These are phyloP conservation scores for Kwoniella dendrophila DNA, from an alignment of 768 basidiomycete genomes.

Conservation along the genomic window DNA sequence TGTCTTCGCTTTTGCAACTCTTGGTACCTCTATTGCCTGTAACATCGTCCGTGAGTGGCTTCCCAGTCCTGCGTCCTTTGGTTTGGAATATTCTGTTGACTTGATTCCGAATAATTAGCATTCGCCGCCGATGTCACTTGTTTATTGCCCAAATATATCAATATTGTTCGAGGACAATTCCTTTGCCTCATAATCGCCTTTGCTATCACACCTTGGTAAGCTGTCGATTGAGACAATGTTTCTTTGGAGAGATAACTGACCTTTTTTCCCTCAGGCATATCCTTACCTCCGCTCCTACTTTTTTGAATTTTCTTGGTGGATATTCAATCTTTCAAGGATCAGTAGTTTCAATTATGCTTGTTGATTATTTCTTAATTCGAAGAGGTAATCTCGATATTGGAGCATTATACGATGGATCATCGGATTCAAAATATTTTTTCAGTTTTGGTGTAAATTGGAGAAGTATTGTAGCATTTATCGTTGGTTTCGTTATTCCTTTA, in stretches of 20 bases:
- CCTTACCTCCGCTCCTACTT: conserved; percentile 31
- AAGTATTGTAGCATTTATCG: conserved; percentile 24
- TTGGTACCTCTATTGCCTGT: conserved; percentile 32
- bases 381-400: conserved; percentile 33
- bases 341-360: conserved; percentile 34
- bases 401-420: conserved; percentile 28
- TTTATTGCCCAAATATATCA: conserved; percentile 37
- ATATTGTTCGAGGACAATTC: conserved; percentile 31
- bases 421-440: conserved; percentile 29
- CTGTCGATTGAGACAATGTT: neutral
- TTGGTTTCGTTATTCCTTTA: conserved; percentile 27
- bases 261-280: conserved; percentile 17
- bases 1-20: conserved; percentile 26
- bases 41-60: conserved; percentile 33
- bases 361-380: conserved; percentile 38
- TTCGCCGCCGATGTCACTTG: conserved; percentile 37
- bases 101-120: neutral
- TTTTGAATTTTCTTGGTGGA: conserved; percentile 35
- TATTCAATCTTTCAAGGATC: conserved; percentile 38
- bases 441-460: conserved; percentile 30
- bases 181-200: conserved; percentile 32
- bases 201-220: conserved; percentile 33
- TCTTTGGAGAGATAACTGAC: neutral
- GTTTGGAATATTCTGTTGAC: neutral
- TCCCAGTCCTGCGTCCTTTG: neutral